phyloP scores from a whole-genome alignment of 352 stramenopile species.

The Plasmopara halstedii region DNA sequence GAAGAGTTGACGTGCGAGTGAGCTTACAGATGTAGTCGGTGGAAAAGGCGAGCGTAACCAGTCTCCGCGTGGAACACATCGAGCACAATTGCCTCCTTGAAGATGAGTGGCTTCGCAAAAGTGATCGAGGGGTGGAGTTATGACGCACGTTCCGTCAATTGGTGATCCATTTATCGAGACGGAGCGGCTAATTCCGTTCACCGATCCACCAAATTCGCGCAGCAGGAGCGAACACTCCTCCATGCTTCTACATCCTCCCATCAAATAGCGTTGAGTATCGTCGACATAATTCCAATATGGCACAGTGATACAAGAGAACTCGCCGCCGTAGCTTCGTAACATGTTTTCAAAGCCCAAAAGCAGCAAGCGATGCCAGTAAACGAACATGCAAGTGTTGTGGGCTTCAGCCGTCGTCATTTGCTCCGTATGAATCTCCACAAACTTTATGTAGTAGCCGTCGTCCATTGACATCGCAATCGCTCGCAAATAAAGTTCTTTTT shows the following conservation, averaged over 20 bases:
- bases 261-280: constrained; percentile 66
- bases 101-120: constrained; percentile 70
- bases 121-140: constrained; percentile 38
- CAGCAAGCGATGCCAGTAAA: constrained; percentile 82
- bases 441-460: constrained; percentile 78
- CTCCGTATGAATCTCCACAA: constrained; percentile 83
- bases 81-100: constrained; percentile 27
- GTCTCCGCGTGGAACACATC: constrained; percentile 62
- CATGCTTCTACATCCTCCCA: constrained; percentile 53
- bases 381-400: constrained; percentile 83
- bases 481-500: constrained; percentile 72
- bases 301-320: constrained; percentile 80
- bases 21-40: constrained; percentile 61
- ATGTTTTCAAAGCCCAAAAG: constrained; percentile 84
- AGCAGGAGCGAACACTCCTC: constrained; percentile 68
- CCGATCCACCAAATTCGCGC: constrained; percentile 58
- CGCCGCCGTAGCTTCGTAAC: constrained; percentile 63
- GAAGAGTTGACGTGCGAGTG: constrained; percentile 69
- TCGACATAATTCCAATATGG: constrained; percentile 86
- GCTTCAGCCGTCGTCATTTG: constrained; percentile 74
- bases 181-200: constrained; percentile 19
- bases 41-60: constrained; percentile 53
- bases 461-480: constrained; percentile 74
- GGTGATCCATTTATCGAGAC: constrained; percentile 66
- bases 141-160: constrained; percentile 51